Conservation (phyloP, 78 protist genomes). For the Polysphondylium violaceum region DNA sequence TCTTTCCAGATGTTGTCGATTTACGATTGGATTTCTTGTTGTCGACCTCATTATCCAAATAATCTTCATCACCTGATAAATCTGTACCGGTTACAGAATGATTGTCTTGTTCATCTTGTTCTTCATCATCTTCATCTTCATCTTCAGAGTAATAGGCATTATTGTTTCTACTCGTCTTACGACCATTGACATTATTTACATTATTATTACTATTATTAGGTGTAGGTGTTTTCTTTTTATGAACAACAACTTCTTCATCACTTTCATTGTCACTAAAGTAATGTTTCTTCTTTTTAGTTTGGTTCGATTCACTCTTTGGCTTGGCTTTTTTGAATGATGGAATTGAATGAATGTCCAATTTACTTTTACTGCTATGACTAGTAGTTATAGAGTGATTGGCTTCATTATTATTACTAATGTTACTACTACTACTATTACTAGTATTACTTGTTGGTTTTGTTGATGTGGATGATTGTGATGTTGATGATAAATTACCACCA, state of each 20-base stretch:
- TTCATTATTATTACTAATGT: neutral
- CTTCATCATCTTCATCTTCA: slow-evolving; percentile 18
- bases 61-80: neutral
- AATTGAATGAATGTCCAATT: slow-evolving; percentile 15
- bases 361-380: neutral
- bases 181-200: neutral
- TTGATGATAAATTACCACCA: neutral
- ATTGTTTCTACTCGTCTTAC: too few relatives aligned
- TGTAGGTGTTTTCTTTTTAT: neutral
- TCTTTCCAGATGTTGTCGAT: too few relatives aligned
- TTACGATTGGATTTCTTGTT: neutral
- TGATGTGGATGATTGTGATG: neutral
- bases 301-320: neutral
- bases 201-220: neutral
- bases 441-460: too few relatives aligned
- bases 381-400: neutral
- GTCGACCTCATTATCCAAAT: neutral
- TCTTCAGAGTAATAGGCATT: neutral
- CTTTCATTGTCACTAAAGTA: slow-evolving; percentile 17
- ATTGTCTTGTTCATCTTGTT: neutral
- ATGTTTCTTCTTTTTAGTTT: slow-evolving; percentile 5
- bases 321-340: slow-evolving; percentile 26
- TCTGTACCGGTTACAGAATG: neutral
- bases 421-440: too few relatives aligned
- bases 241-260: neutral